phyloP scores from a whole-genome alignment of 2,329 filamentous ascomycete species.

The Phoma sp. region DNA sequence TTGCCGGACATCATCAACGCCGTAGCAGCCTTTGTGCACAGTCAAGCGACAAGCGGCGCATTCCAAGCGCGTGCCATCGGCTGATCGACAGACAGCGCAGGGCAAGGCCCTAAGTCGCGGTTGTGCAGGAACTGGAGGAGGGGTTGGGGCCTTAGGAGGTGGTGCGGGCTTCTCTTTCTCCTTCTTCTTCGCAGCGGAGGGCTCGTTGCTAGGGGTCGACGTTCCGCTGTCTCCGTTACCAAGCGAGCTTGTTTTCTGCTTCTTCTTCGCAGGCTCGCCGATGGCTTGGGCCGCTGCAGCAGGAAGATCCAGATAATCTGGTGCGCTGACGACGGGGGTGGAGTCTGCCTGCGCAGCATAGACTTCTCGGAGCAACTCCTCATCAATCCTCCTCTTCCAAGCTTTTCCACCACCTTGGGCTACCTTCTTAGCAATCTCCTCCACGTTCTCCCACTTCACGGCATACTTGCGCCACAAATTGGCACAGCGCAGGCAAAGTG shows the following conservation, averaged over 20 bases:
- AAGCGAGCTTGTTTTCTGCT: slow-evolving; percentile 57
- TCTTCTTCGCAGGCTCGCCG: slow-evolving; percentile 67
- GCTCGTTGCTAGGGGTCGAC: slow-evolving; percentile 50
- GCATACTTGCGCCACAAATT: slow-evolving; percentile 95
- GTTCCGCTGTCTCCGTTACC: slow-evolving; percentile 59
- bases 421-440: slow-evolving; percentile 89
- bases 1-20: slow-evolving; percentile 74
- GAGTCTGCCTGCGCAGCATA: slow-evolving; percentile 46
- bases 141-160: slow-evolving; percentile 55
- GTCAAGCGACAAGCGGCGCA: slow-evolving; percentile 90
- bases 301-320: slow-evolving; percentile 40
- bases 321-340: slow-evolving; percentile 31
- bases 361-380: slow-evolving; percentile 82
- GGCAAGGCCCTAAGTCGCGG: slow-evolving; percentile 81
- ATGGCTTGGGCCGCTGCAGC: slow-evolving; percentile 31
- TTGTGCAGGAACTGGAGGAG: slow-evolving; percentile 74
- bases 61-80: slow-evolving; percentile 67
- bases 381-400: slow-evolving; percentile 88
- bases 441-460: slow-evolving; percentile 92
- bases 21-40: slow-evolving; percentile 92
- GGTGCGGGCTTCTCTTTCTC: slow-evolving; percentile 55
- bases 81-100: slow-evolving; percentile 81
- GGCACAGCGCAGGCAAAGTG: slow-evolving; percentile 88
- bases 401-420: slow-evolving; percentile 79
- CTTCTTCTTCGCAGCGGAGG: slow-evolving; percentile 52